Conservation (phyloP, 352 stramenopile genomes). For the Pythium folliculosum region DNA sequence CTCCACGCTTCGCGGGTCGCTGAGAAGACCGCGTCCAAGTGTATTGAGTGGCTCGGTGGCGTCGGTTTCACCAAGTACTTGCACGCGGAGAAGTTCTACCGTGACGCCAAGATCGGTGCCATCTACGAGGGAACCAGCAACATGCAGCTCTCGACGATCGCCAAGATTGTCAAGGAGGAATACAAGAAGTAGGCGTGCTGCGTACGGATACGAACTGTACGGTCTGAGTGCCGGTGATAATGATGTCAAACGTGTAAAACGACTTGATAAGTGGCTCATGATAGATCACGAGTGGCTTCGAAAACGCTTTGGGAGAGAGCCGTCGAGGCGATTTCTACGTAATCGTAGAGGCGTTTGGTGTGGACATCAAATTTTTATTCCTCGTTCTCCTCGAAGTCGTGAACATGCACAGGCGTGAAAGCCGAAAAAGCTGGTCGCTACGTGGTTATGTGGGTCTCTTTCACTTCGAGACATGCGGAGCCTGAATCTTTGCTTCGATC, state of each 20-base stretch:
- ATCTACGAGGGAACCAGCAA: slow-evolving; percentile 99
- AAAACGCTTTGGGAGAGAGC: too few species aligned
- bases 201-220: neutral
- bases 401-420: neutral
- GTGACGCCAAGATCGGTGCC: slow-evolving; percentile 96
- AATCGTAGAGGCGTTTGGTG: too few species aligned
- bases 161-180: slow-evolving; percentile 88
- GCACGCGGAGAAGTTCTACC: slow-evolving; percentile 96
- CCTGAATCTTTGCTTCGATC: neutral
- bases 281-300: too few species aligned
- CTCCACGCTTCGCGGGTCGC: slow-evolving; percentile 94
- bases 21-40: slow-evolving; percentile 94
- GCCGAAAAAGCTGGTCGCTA: neutral
- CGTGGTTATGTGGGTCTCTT: neutral
- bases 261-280: too few species aligned
- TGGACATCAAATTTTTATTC: too few species aligned
- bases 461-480: neutral
- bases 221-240: slow-evolving; percentile 2
- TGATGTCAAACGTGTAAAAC: too few species aligned
- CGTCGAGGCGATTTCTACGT: too few species aligned
- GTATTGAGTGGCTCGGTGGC: slow-evolving; percentile 95
- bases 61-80: slow-evolving; percentile 96
- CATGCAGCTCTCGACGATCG: slow-evolving; percentile 95
- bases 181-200: slow-evolving; percentile 64
- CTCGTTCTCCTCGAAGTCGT: neutral